These are phyloP conservation scores for Starmerella geochares DNA, from an alignment of 805 yeast genomes.

Conservation along the genomic window DNA sequence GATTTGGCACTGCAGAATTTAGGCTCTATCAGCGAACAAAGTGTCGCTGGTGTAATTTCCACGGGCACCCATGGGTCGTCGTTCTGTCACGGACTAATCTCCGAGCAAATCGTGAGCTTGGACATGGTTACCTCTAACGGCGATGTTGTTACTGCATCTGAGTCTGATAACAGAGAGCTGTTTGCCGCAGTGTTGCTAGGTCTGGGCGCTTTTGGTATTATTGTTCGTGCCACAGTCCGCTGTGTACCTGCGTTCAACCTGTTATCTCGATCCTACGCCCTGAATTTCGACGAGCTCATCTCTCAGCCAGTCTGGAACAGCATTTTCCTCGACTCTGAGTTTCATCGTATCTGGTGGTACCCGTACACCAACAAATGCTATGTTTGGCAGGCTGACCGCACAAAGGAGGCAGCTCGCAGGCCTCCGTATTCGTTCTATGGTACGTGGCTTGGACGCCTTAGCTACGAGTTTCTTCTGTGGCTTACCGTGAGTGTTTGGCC, in stretches of 20 bases:
- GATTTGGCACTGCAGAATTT: conserved; percentile 79
- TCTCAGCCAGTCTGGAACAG: conserved; percentile 50
- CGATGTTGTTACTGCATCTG: conserved; percentile 55
- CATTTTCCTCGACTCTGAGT: conserved; percentile 84
- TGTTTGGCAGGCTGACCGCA: conserved; percentile 80
- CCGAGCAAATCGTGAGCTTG: conserved; percentile 75
- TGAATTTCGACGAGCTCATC: conserved; percentile 63
- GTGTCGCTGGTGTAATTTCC: conserved; percentile 88
- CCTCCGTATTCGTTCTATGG: conserved; percentile 82
- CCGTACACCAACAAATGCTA: conserved; percentile 82
- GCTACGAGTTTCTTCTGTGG: conserved; percentile 74
- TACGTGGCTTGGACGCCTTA: conserved; percentile 60
- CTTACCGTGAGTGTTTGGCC: conserved; percentile 65
- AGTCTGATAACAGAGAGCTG: conserved; percentile 49
- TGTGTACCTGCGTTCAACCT: conserved; percentile 75
- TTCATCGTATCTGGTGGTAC: conserved; percentile 93
- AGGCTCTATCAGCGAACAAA: conserved; percentile 89
- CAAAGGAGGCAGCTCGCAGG: conserved; percentile 49
- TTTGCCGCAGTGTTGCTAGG: conserved; percentile 78
- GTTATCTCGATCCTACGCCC: conserved; percentile 70
- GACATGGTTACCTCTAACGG: conserved; percentile 71
- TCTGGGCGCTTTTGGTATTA: conserved; percentile 83
- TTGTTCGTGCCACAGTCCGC: conserved; percentile 74
- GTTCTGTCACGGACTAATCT: conserved; percentile 80
- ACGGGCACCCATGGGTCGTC: conserved; percentile 97